Evolutionary conservation across 164 flowering plant species (phyloP), one percentile per base, ranked within the genome.

Genomic region (Magnolia kwangsiensis): DNA sequence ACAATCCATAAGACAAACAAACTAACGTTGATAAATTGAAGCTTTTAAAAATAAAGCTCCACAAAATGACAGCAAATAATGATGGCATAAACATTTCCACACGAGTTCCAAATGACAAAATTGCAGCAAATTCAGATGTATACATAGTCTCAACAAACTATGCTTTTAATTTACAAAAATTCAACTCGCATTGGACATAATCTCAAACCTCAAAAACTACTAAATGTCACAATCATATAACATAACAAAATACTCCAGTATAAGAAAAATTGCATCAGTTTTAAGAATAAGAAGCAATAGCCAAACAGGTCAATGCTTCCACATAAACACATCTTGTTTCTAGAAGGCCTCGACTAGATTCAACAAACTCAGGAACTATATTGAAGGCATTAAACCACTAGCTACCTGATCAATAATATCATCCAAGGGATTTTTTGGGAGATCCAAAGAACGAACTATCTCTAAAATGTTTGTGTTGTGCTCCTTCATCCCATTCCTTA

Each of bases 361-460:
- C 59, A 55, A 55, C 10, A 8, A 8, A 55, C 37, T 55, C 59
- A 55, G 16, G 11, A 16, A 55, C 16, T 55, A 55, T 9, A 55
- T 31, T 31, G 16, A 16, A 72, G 10, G 55, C 11, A 72, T 72
- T 8, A 19, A 27, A 21, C 31, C 2, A 23, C 24, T 23, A 23
- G 67, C 1, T 77, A 95, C 98, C 98, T 92, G 98, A 83, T 95
- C 98, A 85, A 93, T 86, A 51, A 95, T 84, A 82, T 96, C 99
- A 88, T 96, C 98, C 86, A 96, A 80, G 63, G 98, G 99, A 86
- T 96, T 96, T 82, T 92, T 94, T 58, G 98, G 99, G 77, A 96
- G 97, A 88, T 86, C 87, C 85, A 96, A 72, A 58, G 93, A 84
- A 55, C 97, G 96, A 76, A 92, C 85, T 77, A 94, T 89, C 50